Evolutionary conservation across 2,329 filamentous ascomycete species (phyloP), one percentile per base, ranked within the genome.

Genomic region (Epicoccum sorghinum): DNA sequence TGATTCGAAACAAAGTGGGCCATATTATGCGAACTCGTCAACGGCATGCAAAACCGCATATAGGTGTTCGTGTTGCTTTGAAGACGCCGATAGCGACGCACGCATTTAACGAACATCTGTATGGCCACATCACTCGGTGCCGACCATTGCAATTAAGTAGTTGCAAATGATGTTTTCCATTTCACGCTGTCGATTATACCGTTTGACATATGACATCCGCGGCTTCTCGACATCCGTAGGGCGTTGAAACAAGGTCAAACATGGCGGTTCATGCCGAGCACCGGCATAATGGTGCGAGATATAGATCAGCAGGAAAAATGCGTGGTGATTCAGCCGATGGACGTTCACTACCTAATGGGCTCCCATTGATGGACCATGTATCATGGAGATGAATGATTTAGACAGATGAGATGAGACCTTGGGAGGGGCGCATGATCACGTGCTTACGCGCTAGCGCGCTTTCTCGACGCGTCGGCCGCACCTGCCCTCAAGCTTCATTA

Each of bases 191-290:
- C 4, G 10, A 23, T n/a, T 8, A 4, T 41, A 7, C 12, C 22
- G 22, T 33, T 45, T 40, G 10, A n/a, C 7, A 13, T 12, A 29
- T 14, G 14, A 38, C 10, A 22, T 50, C 13, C 30, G 41, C 52
- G 32, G 46, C 51, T 44, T 29, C 35, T 41, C 29, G 23, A 14
- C 18, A 35, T 42, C 43, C 37, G 37, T 30, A 14, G 7, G 29
- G 7, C n/a, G 41, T 40, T 55, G 52, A 55, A 47, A 55, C 52
- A 33, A 12, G 5, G 12, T 55, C 46, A 55, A 50, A 55, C 46
- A 32, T 47, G 46, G 50, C 47, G 42, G 18, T 5, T 55, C 12
- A 55, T 50, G 46, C 52, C 30, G 41, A 38, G 5, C 10, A 18
- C 29, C 14, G 32, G 25, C 42, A 18, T 33, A 5, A 33, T 24